Evolutionary conservation across 371 early-diverging fungal species (phyloP), one percentile per base, ranked within the genome.

Genomic region (Fennellomyces sp.): DNA sequence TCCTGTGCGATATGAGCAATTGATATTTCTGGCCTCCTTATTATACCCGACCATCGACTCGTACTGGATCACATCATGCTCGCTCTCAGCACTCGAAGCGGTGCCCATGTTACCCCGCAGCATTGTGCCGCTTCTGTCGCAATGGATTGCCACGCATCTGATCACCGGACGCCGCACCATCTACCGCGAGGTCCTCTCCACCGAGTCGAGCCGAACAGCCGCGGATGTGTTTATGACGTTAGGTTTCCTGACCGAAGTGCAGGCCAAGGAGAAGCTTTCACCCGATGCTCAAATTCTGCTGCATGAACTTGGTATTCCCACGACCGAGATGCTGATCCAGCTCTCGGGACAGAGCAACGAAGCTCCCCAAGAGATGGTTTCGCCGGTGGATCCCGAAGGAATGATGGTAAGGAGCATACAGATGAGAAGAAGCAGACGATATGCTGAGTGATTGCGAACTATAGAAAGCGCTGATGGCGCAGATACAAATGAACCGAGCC

Each of bases 31-130:
- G 52, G 81, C 78, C 0, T 78, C 78, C 0, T 42, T 81, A 23
- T 57, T 81, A 5, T 77, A 81, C 41, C 81, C 81, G 19, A 81
- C 78, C 6, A 60, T 81, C 13, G 81, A 81, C 52, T 66, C 74
- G 10, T 77, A 77, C 35, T 81, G 81, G 81, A 77, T 81, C 11
- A 78, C 81, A 3, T 77, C 81, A 5, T 81, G 81, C 31, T 81
- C 81, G 0, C 55, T 81, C 15, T 81, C 81, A 10, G 81, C 78
- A 2, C 56, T 81, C 25, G 81, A 77, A 48, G 73, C 66, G 5
- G 78, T 81, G 0, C 81, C 81, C 7, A 77, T 74, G 65, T 42
- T 81, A 13, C 81, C 81, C 10, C 61, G 78, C 0, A 72, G 78
- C 33, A 76, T 77, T 50, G 71, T 77, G 1, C 81, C 81, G 25